Conservation (phyloP, 495 filamentous ascomycete genomes). For the Hypoxylon rickii region DNA sequence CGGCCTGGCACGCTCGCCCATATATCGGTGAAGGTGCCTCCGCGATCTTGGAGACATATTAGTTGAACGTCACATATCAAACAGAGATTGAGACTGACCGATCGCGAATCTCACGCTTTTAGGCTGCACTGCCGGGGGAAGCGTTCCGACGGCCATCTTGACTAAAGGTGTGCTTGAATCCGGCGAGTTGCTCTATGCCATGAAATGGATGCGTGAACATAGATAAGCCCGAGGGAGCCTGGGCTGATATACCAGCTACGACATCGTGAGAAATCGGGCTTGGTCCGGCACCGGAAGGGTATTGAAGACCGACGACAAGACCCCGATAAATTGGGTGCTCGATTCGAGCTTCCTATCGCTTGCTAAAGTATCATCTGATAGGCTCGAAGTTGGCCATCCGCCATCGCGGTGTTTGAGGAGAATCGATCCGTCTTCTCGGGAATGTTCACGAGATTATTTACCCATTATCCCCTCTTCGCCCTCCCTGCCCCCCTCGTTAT, state of each 20-base stretch:
- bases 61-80: slow-evolving; percentile 4
- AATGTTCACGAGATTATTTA: background rate
- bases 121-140: slow-evolving; percentile 10
- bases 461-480: background rate
- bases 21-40: slow-evolving; percentile 75
- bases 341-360: slow-evolving; percentile 24
- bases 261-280: slow-evolving; percentile 7
- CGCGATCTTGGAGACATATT: slow-evolving; percentile 50
- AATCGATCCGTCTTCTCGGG: slow-evolving; percentile 6
- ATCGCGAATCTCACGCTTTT: slow-evolving; percentile 31
- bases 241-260: slow-evolving; percentile 15
- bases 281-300: slow-evolving; percentile 28
- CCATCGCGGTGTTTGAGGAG: background rate
- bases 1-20: slow-evolving; percentile 63
- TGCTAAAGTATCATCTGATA: slow-evolving; percentile 14
- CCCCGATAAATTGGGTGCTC: slow-evolving; percentile 7
- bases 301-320: slow-evolving; percentile 11
- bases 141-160: slow-evolving; percentile 26
- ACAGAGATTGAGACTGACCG: slow-evolving; percentile 12
- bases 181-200: background rate
- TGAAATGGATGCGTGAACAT: slow-evolving; percentile 9
- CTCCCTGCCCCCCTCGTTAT: background rate
- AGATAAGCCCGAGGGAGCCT: slow-evolving; percentile 20
- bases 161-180: background rate
- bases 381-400: background rate